These are phyloP conservation scores for Tetrapisispora nanseiensis DNA, from an alignment of 805 yeast species.

Conservation along the genomic window DNA sequence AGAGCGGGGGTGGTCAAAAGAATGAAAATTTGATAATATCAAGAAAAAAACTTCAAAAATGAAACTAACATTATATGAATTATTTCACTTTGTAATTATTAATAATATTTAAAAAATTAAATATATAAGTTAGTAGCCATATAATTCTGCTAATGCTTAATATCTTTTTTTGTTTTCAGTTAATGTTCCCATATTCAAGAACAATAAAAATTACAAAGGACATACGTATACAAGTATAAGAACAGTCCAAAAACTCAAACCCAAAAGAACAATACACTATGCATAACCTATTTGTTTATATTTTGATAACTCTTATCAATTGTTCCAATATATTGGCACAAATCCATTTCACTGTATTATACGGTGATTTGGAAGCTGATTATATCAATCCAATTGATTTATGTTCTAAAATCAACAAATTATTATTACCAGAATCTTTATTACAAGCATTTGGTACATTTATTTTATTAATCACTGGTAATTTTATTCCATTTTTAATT, in stretches of 20 bases:
- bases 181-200: too few species aligned
- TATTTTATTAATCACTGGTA: slow-evolving; percentile 71
- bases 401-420: slow-evolving; percentile 81
- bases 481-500: slow-evolving; percentile 78
- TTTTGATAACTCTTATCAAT: slow-evolving; percentile 68
- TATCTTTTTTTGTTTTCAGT: too few species aligned
- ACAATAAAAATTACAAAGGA: not conserved
- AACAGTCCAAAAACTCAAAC: not conserved
- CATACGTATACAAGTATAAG: not conserved
- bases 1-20: too few species aligned
- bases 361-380: slow-evolving; percentile 87
- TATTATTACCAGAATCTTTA: slow-evolving; percentile 81
- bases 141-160: too few species aligned
- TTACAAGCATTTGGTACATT: slow-evolving; percentile 62
- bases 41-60: too few species aligned
- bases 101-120: too few species aligned
- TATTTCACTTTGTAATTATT: too few species aligned
- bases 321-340: slow-evolving; percentile 80
- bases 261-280: not conserved
- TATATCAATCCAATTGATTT: slow-evolving; percentile 94
- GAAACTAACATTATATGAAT: too few species aligned
- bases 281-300: not conserved
- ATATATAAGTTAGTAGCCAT: too few species aligned
- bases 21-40: too few species aligned
- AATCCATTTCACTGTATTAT: slow-evolving; percentile 89